Base-by-base conservation (phyloP, 257 asterid genomes). In the Dorcoceras hygrometricum region DNA sequence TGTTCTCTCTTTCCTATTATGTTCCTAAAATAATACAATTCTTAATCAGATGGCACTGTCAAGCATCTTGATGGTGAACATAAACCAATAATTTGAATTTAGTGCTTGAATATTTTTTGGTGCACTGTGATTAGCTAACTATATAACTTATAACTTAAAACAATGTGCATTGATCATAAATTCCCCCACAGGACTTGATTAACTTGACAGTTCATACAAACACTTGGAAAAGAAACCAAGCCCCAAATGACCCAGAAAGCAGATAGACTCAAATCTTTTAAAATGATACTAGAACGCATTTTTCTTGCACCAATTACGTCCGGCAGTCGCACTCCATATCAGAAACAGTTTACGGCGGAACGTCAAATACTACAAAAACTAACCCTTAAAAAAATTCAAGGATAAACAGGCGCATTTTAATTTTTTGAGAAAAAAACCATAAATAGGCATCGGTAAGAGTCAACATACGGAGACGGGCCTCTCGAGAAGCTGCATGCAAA, bases 401-500 rank as follows among this genome's bases (percentile, higher is more conserved):
- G 73, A 64, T 78, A 71, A 51, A 23, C 43, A 61, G 68, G 64
- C 8, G 51, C 11, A 58, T 23, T 23, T 18, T 67, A 67, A 58
- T 14, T 68, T 39, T 18, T 66, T 65, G 19, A 68, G 60, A 29
- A 56, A 51, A 29, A n/a, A 32, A 18, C 29, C 10, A 23, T 2
- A 55, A 57, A 8, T 43, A 34, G 11, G 23, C 11, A 34, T 46
- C 2, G 24, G 23, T 26, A 32, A 6, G 46, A 72, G 29, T 12
- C 59, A 69, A 69, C 87, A 63, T 71, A 91, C 98, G 75, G 98
- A 81, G 10, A 89, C 90, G 23, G 98, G 98, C 68, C 87, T 74
- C 10, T 91, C 96, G 24, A 91, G 95, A 23, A 87, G 87, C 60
- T 87, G 95, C 98, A 89, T 89, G 95, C 98, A 91, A 26, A 91